Evolutionary conservation across 1,284 basidiomycete genomes (phyloP), one percentile per base, ranked within the genome.

Genomic region (Peniophora sp.): DNA sequence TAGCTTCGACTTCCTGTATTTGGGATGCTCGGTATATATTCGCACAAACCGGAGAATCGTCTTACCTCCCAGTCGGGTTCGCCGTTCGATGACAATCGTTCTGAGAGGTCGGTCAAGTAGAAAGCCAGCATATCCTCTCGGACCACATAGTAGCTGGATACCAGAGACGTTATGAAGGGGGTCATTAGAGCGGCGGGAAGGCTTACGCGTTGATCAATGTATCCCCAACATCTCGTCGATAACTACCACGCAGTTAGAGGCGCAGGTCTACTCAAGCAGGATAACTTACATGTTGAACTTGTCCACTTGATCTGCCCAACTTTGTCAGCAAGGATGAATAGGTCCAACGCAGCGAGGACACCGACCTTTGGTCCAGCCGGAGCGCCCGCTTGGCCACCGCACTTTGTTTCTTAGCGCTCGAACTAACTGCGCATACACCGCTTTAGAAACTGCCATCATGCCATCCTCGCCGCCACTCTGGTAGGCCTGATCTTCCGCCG

Each of bases 171-270:
- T 10, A 15, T 45, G 23, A 45, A 5, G 9, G 23, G 14, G 51
- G 53, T 36, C 24, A 54, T 18, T 17, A 18, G 32, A 36, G 14
- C 17, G 3, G n/a, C 1, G 17, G 8, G 14, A 15, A 12, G 20
- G 72, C 88, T 57, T 64, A 92, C 83, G 91, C 90, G 60, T 93
- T 92, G 53, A 95, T 88, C 24, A 96, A 75, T 1, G 91, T 91
- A 66, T 96, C 92, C 0, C 92, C 92, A 8, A 92, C 85, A 58
- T 95, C 92, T 55, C 91, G 71, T 58, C 92, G 79, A 70, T 93
- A 95, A 24, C 85, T 88, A 48, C 12, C 17, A 14, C 23, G 41
- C 24, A n/a, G 43, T 57, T 46, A 43, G 51, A 48, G 17, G 41
- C 56, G 60, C 3, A 51, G 52, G 39, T 58, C 60, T 24, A 57